Percentiles rank a stretch among this genome's conserved stretches.
Evolutionary conservation across 768 basidiomycete species (phyloP).

Genomic region (Chalciporus piperatus): DNA sequence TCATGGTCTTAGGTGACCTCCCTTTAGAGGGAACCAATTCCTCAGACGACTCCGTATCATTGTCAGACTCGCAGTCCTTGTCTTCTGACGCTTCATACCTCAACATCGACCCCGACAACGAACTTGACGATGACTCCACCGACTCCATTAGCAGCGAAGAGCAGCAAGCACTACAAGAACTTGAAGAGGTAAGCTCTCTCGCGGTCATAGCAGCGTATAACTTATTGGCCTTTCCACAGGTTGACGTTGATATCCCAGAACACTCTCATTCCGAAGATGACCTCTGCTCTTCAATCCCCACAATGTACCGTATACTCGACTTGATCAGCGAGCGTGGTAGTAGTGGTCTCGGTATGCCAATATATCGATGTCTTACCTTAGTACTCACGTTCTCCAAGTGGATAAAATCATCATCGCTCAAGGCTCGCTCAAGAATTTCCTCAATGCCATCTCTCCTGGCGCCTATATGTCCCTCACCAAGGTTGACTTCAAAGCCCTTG

Average conservation of each 20-base stretch:
- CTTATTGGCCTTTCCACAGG: constrained; percentile 4
- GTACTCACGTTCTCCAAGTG: constrained; percentile 33
- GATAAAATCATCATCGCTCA: constrained; percentile 64
- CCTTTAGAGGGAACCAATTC: neutral
- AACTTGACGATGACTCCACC: constrained; percentile 1
- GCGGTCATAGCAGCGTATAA: neutral
- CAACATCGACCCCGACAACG: constrained; percentile 14
- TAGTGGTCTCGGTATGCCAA: constrained; percentile 47
- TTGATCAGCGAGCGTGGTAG: constrained; percentile 49
- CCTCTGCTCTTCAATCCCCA: constrained; percentile 34
- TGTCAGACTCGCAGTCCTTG: constrained; percentile 9
- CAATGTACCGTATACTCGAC: constrained; percentile 53
- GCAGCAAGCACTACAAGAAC: constrained; percentile 4
- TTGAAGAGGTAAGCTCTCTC: constrained; percentile 10
- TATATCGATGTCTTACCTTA: neutral
- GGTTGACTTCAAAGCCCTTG: constrained; percentile 55
- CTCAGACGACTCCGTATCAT: neutral
- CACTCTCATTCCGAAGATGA: constrained; percentile 14
- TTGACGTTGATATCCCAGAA: constrained; percentile 15
- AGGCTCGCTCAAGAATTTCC: constrained; percentile 45
- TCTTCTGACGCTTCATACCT: constrained; percentile 21
- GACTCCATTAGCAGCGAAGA: constrained; percentile 17
- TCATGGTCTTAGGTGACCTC: constrained; percentile 7
- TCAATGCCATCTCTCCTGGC: constrained; percentile 48
- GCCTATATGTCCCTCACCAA: constrained; percentile 54